Percentiles rank a stretch among this genome's conserved stretches.
These are phyloP conservation scores for Boletus subparvulus DNA, from an alignment of 768 basidiomycete species.

Conservation along the genomic window DNA sequence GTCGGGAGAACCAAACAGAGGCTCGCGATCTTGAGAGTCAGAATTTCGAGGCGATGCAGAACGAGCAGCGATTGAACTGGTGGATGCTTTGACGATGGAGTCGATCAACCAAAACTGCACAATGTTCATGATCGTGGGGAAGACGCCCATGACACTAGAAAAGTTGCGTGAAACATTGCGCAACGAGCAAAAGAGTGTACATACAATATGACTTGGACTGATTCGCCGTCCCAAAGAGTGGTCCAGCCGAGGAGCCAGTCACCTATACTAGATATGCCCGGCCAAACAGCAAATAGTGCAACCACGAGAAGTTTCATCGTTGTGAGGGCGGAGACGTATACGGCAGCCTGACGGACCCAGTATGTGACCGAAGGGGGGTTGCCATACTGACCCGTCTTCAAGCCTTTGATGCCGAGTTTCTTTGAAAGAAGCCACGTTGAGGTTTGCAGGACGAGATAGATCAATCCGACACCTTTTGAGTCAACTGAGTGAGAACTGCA, in stretches of 20 bases:
- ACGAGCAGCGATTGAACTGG: conserved; percentile 39
- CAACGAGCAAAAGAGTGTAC: conserved; percentile 30
- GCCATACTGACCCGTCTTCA: conserved; percentile 88
- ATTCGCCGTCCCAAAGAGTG: conserved; percentile 57
- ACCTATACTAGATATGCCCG: conserved; percentile 70
- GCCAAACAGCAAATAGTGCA: conserved; percentile 65
- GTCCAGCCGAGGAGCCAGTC: conserved; percentile 87
- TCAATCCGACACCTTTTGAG: conserved; percentile 68
- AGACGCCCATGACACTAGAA: conserved; percentile 81
- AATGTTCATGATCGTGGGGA: conserved; percentile 86
- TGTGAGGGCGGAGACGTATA: conserved; percentile 79
- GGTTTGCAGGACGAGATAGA: conserved; percentile 70
- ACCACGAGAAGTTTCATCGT: conserved; percentile 94
- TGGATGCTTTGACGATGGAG: conserved; percentile 81
- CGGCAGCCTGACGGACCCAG: conserved; percentile 75
- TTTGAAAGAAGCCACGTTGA: conserved; percentile 65
- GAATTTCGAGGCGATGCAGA: conserved; percentile 39
- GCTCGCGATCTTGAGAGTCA: conserved; percentile 51
- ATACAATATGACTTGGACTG: conserved; percentile 77
- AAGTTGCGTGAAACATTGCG: conserved; percentile 7
- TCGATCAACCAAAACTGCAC: conserved; percentile 96
- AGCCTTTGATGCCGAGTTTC: conserved; percentile 66
- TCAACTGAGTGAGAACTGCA: conserved; percentile 5
- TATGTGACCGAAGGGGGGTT: conserved; percentile 69
- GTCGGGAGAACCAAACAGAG: conserved; percentile 61